Evolutionary conservation across 2,329 filamentous ascomycete genomes (phyloP).

Genomic region (Penicillium decumbens): DNA sequence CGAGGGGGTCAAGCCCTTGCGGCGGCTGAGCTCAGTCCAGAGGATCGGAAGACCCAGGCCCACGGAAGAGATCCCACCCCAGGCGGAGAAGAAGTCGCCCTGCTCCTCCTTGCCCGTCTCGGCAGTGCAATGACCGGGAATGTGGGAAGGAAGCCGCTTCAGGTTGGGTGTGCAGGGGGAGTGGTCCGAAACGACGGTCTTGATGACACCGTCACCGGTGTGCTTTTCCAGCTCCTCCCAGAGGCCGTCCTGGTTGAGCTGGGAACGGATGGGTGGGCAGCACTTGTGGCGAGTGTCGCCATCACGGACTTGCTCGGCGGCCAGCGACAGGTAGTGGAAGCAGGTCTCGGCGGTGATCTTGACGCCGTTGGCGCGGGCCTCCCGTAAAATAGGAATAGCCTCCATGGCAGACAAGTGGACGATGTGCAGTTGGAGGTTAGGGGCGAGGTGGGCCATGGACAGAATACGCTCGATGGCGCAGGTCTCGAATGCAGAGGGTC

Average conservation of each 20-base stretch:
- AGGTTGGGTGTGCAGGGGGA: slow-evolving; percentile 93
- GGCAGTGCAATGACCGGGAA: slow-evolving; percentile 49
- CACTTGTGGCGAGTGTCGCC: slow-evolving; percentile 93
- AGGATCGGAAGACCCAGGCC: slow-evolving; percentile 89
- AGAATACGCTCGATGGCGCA: slow-evolving; percentile 85
- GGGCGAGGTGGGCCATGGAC: slow-evolving; percentile 72
- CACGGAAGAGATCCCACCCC: slow-evolving; percentile 93
- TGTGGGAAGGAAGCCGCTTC: slow-evolving; percentile 72
- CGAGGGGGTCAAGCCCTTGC: slow-evolving; percentile 47
- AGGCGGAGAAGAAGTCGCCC: slow-evolving; percentile 92
- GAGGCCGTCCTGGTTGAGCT: slow-evolving; percentile 74
- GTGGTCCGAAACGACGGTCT: slow-evolving; percentile 91
- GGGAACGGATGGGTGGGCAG: slow-evolving; percentile 82
- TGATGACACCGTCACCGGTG: slow-evolving; percentile 70
- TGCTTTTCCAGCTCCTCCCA: slow-evolving; percentile 70
- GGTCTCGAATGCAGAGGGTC: slow-evolving; percentile 84
- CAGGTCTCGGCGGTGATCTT: slow-evolving; percentile 93
- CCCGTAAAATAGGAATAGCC: slow-evolving; percentile 73
- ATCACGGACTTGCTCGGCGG: slow-evolving; percentile 72
- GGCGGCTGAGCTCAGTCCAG: slow-evolving; percentile 67
- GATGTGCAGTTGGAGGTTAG: slow-evolving; percentile 81
- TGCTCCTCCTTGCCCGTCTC: slow-evolving; percentile 35
- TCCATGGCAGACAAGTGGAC: slow-evolving; percentile 89
- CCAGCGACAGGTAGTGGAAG: slow-evolving; percentile 87
- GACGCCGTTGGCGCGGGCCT: slow-evolving; percentile 66